Conservation (phyloP, 768 basidiomycete genomes). For the Panaeolus papilionaceus region DNA sequence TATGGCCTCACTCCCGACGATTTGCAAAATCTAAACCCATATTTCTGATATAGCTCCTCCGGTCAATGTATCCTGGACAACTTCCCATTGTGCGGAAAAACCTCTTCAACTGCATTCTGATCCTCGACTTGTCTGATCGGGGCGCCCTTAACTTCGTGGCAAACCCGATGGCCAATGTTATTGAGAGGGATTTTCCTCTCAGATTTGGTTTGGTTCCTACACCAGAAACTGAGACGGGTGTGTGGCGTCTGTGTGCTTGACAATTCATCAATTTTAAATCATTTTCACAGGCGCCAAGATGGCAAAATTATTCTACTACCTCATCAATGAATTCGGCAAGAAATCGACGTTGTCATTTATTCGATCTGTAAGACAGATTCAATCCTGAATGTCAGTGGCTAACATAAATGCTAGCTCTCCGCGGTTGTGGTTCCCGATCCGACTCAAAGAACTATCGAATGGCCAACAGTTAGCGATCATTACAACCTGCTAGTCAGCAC, state of each 20-base stretch:
- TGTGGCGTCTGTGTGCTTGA: constrained; percentile 15
- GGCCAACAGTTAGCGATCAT: constrained; percentile 44
- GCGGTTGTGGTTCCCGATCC: constrained; percentile 39
- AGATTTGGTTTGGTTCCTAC: constrained; percentile 88
- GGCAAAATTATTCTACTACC: constrained; percentile 74
- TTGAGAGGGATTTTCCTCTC: constrained; percentile 76
- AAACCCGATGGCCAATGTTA: constrained; percentile 69
- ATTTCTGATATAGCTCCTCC: constrained; percentile 59
- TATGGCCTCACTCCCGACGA: constrained; percentile 35
- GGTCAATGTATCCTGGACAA: constrained; percentile 81
- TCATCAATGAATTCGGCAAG: constrained; percentile 67
- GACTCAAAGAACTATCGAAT: constrained; percentile 43
- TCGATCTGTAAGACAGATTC: constrained; percentile 45
- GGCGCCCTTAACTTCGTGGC: constrained; percentile 66
- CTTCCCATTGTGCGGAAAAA: constrained; percentile 79
- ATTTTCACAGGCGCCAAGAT: constrained; percentile 61
- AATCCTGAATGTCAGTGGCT: neutral
- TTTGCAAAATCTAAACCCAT: neutral
- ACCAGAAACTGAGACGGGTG: constrained; percentile 56
- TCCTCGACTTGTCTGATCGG: constrained; percentile 77
- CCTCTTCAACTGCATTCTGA: constrained; percentile 82
- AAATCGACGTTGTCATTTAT: constrained; percentile 69
- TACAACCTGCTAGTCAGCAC: constrained; percentile 44
- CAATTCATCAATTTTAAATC: neutral
- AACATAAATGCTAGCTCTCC: constrained; percentile 38